phyloP scores from a whole-genome alignment of 495 filamentous ascomycete genomes.

The Ramalina intermedia region DNA sequence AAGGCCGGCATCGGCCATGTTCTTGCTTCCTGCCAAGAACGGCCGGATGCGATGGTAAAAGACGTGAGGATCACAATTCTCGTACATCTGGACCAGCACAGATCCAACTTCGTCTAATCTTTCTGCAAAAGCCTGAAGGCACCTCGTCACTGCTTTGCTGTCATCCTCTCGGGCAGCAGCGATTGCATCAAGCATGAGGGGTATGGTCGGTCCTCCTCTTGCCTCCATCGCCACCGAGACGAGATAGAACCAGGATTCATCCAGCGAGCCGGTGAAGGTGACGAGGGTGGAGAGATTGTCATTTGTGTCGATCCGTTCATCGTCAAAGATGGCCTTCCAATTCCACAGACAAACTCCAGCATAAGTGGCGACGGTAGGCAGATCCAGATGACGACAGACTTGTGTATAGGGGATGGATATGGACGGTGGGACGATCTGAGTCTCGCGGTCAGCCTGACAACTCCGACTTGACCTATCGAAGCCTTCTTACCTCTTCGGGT shows the following conservation, averaged over 20 bases:
- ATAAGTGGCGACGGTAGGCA: conserved; percentile 92
- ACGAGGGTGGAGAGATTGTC: conserved; percentile 72
- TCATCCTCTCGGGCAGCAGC: conserved; percentile 62
- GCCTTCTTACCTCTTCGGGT: conserved; percentile 50
- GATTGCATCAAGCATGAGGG: conserved; percentile 79
- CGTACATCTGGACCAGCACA: conserved; percentile 73
- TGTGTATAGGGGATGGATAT: conserved; percentile 71
- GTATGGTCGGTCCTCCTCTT: conserved; percentile 73
- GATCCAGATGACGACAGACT: conserved; percentile 65
- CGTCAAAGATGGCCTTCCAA: conserved; percentile 72
- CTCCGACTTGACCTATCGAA: background rate
- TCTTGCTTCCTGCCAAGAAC: conserved; percentile 89
- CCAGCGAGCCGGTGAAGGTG: conserved; percentile 88
- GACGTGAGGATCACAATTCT: conserved; percentile 79
- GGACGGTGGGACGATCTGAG: conserved; percentile 64
- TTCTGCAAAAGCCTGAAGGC: conserved; percentile 66
- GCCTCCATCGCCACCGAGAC: conserved; percentile 94
- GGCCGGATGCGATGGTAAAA: conserved; percentile 92
- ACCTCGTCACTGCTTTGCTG: conserved; percentile 52
- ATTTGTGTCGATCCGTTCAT: conserved; percentile 65
- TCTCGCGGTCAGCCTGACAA: background rate
- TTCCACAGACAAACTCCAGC: conserved; percentile 90
- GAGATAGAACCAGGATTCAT: conserved; percentile 98
- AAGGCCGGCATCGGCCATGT: conserved; percentile 86
- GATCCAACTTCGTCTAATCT: conserved; percentile 67